These are phyloP conservation scores for Leishmania tarentolae DNA, from an alignment of 208 protist species.

Conservation along the genomic window DNA sequence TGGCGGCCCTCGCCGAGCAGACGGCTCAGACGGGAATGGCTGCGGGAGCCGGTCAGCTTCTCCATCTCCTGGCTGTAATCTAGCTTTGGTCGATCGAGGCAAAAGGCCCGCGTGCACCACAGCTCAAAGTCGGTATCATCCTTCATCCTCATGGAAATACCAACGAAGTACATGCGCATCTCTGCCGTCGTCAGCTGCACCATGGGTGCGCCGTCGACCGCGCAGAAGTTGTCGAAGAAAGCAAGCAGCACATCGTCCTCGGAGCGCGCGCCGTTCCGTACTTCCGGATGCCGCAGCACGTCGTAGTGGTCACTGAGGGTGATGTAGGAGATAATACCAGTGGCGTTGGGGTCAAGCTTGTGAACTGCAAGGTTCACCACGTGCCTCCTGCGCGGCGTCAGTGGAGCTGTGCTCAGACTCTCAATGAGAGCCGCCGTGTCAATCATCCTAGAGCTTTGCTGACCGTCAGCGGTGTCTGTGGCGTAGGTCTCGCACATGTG, in stretches of 20 bases:
- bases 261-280: slow-evolving; percentile 42
- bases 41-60: slow-evolving; percentile 34
- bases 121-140: slow-evolving; percentile 84
- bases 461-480: neutral
- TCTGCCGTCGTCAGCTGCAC: slow-evolving; percentile 53
- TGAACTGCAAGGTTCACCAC: slow-evolving; percentile 64
- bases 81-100: slow-evolving; percentile 71
- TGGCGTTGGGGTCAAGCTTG: slow-evolving; percentile 54
- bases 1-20: slow-evolving; percentile 42
- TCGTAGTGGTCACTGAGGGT: slow-evolving; percentile 64
- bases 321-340: slow-evolving; percentile 46
- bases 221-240: slow-evolving; percentile 60
- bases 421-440: slow-evolving; percentile 40
- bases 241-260: slow-evolving; percentile 47
- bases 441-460: slow-evolving; percentile 5
- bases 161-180: slow-evolving; percentile 68
- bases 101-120: slow-evolving; percentile 82
- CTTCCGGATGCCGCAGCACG: slow-evolving; percentile 72
- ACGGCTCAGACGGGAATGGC: slow-evolving; percentile 45
- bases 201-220: slow-evolving; percentile 33
- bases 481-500: slow-evolving; percentile 39
- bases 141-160: slow-evolving; percentile 52
- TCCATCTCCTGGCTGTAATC: slow-evolving; percentile 34
- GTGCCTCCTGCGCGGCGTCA: slow-evolving; percentile 64
- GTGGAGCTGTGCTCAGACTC: slow-evolving; percentile 35